Base-by-base conservation (phyloP, 805 yeast genomes). In the Pichia paraexigua region DNA sequence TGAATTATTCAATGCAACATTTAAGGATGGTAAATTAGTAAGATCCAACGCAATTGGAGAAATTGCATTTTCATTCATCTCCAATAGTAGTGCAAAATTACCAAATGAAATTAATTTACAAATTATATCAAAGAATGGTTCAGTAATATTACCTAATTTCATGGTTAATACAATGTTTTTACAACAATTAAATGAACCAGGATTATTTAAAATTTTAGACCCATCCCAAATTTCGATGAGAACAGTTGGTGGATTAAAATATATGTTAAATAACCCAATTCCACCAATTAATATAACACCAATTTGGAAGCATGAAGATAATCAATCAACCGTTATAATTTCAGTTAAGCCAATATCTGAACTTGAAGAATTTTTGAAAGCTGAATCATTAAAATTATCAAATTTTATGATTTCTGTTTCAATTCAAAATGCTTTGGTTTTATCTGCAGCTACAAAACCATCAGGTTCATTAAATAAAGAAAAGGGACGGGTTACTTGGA, bases 401-500 rank as follows among this genome's bases (percentile, higher is more conserved):
- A 81, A 85, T 58, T 68, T 85, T 48, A 72, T 77, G 40, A 74
- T 86, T 8, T 75, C 84, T 9, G 87, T 82, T 6, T 76, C 85
- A 3, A 71, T 85, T 49, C 71, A 75, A 18, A 85, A 83, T 39
- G 83, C 86, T 12, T 76, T 79, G 18, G 76, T 85, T 3, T 71
- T 82, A 1, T 74, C 83, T 21, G 97, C 97, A 0, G 82, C 90
- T 55, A 85, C 96, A 3, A 88, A 87, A 64, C 99, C 99, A 6
- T 83, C 86, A 51, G 98, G 97, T 52, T 80, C 95, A 1, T 92
- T 90, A 74, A 88, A 85, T 68, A 85, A 80, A 62, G 97, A 90
- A 48, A 83, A 81, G 63, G 84, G 81, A 58, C 79, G 97, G 68
- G 83, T 94, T 52, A 84, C 94, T 0, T 91, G 97, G 97, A 79